Evolutionary conservation across 495 filamentous ascomycete genomes (phyloP), one percentile per base, ranked within the genome.

Genomic region (Rhypophila decipiens): DNA sequence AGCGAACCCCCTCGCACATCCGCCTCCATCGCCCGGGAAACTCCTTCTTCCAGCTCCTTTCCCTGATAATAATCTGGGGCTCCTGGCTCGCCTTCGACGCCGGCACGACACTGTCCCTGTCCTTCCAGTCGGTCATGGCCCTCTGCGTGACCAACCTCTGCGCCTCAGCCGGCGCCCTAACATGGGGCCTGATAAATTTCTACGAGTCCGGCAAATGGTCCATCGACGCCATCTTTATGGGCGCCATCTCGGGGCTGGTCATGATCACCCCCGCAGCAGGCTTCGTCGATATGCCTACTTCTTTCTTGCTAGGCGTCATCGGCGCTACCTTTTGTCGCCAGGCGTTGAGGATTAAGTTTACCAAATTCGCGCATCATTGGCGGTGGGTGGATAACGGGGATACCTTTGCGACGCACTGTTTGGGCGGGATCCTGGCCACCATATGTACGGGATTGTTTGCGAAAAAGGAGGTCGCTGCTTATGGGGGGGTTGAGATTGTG

Each of bases 81-180:
- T 90, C 90, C 48, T 96, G 90, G 90, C 71, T 96, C 44, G 90
- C 88, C 24, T 96, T 96, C 75, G 95, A 96, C 70, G 90, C 90
- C 53, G 90, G 90, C 27, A 95, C 90, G 5, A 65, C 89, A 4
- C 90, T 95, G 55, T 87, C 90, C 53, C 83, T 90, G 31, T 95
- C 94, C 68, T 73, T 96, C 46, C 85, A 90, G 50, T 88, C 91
- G 15, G 79, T 85, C 31, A 90, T 95, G 84, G 88, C 90, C 15
- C 95, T 87, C 73, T 95, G 89, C 85, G 95, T 95, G 71, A 84
- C 85, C 31, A 94, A 93, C 71, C 56, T 96, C 52, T 88, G 87
- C 35, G 90, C 87, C 35, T 84, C 83, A 46, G 86, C 94, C 51
- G 88, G 74, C n/a, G 83, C 85, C 12, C 77, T 87, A 33, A 83